Evolutionary conservation across 2,329 filamentous ascomycete species (phyloP).

Genomic region (Biscogniauxia marginata): DNA sequence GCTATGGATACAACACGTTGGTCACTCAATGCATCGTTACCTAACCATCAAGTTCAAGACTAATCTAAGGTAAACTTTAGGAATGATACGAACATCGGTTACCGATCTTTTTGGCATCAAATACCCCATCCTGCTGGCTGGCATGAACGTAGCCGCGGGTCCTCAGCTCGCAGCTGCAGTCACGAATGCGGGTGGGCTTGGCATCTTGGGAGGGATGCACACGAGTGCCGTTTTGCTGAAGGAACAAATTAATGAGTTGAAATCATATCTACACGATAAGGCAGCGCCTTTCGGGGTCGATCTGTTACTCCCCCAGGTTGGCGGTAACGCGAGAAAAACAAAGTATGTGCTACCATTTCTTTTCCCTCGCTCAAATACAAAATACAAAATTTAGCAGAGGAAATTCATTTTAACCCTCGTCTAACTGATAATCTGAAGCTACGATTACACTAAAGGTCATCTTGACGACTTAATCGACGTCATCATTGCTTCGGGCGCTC

Average conservation of each 20-base stretch:
- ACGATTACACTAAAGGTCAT: constrained; percentile 99
- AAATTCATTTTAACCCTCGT: too few species aligned
- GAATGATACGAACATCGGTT: constrained; percentile 84
- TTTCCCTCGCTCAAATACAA: too few species aligned
- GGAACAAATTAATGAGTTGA: constrained; percentile 93
- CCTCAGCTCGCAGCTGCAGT: constrained; percentile 95
- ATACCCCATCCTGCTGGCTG: constrained; percentile 91
- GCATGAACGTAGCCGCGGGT: constrained; percentile 98
- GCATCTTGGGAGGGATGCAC: constrained; percentile 91
- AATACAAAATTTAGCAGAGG: too few species aligned
- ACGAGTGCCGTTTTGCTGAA: constrained; percentile 97
- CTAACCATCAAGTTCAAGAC: too few species aligned
- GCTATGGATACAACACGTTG: too few species aligned
- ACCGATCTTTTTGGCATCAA: constrained; percentile 98
- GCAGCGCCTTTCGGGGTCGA: constrained; percentile 95
- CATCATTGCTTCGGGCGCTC: constrained; percentile 87
- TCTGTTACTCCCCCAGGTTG: constrained; percentile 89
- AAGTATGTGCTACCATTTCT: too few species aligned
- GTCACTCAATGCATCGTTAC: too few species aligned
- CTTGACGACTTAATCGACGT: constrained; percentile 86
- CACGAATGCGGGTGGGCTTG: constrained; percentile 92
- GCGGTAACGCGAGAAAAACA: constrained; percentile 90
- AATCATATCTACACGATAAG: constrained; percentile 84
- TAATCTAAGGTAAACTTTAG: too few species aligned
- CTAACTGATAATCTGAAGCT: constrained; percentile 55